These are phyloP conservation scores for Thelonectria olida DNA, from an alignment of 2,329 filamentous ascomycete species.

Conservation along the genomic window DNA sequence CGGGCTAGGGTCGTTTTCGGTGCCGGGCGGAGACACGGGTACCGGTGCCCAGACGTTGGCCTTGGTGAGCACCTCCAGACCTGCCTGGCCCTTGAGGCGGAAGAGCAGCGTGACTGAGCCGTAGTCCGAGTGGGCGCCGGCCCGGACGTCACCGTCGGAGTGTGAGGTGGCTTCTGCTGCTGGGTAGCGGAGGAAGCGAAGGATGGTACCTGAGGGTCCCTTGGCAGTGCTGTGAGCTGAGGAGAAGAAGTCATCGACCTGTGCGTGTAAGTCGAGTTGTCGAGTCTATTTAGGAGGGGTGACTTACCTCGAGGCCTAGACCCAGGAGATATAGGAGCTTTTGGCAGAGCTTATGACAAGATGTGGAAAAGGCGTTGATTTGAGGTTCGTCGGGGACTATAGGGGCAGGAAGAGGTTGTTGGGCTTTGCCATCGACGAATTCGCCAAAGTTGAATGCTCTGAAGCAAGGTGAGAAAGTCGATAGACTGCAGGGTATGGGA, in stretches of 20 bases:
- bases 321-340: slow-evolving; percentile 81
- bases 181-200: slow-evolving; percentile 80
- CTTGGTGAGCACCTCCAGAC: slow-evolving; percentile 80
- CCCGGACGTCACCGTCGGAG: slow-evolving; percentile 73
- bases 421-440: slow-evolving; percentile 73
- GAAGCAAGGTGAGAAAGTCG: not conserved
- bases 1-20: slow-evolving; percentile 66
- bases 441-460: slow-evolving; percentile 94
- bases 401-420: slow-evolving; percentile 78
- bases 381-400: slow-evolving; percentile 68
- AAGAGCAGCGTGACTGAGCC: slow-evolving; percentile 80
- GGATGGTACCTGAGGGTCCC: slow-evolving; percentile 64
- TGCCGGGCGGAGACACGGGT: slow-evolving; percentile 70
- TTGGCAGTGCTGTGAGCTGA: slow-evolving; percentile 56
- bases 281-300: slow-evolving; percentile 2
- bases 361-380: slow-evolving; percentile 72
- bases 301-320: slow-evolving; percentile 72
- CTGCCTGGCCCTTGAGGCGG: slow-evolving; percentile 84
- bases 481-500: not conserved
- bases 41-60: slow-evolving; percentile 68
- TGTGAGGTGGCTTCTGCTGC: slow-evolving; percentile 56
- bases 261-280: not conserved
- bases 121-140: slow-evolving; percentile 93
- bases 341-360: slow-evolving; percentile 78
- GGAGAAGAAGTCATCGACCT: slow-evolving; percentile 64